Base-by-base conservation (phyloP, 2,329 filamentous ascomycete genomes). In the Hypoxylon sp. region DNA sequence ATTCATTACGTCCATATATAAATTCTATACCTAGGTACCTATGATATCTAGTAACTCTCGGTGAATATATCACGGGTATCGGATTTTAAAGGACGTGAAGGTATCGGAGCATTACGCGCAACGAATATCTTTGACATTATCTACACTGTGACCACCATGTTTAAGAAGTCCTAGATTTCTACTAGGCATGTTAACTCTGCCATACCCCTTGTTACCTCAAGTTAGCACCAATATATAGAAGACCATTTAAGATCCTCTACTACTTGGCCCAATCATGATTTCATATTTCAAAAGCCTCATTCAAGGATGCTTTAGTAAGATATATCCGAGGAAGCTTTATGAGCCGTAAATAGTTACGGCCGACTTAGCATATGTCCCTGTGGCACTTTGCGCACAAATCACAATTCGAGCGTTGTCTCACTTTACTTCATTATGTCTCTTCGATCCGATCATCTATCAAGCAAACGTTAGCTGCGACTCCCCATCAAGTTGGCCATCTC, bases 371-470 rank as follows among this genome's bases (percentile, higher is more conserved):
- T 22, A 26, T 9, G 31, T 55, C 37, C 46, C 11, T 44, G 33
- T 5, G 14, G 33, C 22, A 42, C 13, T 60, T 35, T 19, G 26
- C 35, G 26, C 39, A 48, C 48, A 47, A 51, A 24, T 62, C 29
- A 66, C 44, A n/a, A 60, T 46, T 35, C 17, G 19, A 3, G 9
- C 24, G 14, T 29, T 59, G 44, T 52, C 35, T 29, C 39, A 35
- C 14, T 37, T 33, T 17, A 59, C 26, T 42, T 39, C 14, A 37
- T 57, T 19, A 57, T 53, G 19, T 60, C 29, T 65, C 29, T 57
- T 35, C 57, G 57, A 61, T 64, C 66, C 59, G 71, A 58, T 76
- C 64, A 76, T 75, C 76, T 77, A 55, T 37, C 46, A 69, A 55
- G 48, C 24, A 44, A 60, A 63, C 26, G 73, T 77, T 70, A 77